phyloP scores from a whole-genome alignment of 371 early-diverging fungal species.

The Rhizopus sp. region DNA sequence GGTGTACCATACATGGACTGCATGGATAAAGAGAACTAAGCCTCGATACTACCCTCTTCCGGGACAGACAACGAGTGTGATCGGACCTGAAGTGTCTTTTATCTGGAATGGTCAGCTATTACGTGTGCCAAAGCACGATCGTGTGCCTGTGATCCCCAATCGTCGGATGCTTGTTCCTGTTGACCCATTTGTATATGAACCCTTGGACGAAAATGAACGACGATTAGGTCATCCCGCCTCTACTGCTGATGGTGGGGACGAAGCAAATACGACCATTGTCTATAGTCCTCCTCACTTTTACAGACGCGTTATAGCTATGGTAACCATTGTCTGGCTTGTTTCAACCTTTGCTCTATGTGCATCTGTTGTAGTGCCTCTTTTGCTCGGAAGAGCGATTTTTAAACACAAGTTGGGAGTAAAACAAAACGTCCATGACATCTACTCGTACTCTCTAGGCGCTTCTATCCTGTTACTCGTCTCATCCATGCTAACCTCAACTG shows the following conservation, averaged over 20 bases:
- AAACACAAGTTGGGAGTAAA: conserved; percentile 16
- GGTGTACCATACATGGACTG: conserved; percentile 17
- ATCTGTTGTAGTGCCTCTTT: conserved; percentile 42
- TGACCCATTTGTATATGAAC: conserved; percentile 6
- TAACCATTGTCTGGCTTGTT: conserved; percentile 58
- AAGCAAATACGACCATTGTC: conserved; percentile 54
- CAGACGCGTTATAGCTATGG: conserved; percentile 47
- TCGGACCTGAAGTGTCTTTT: conserved; percentile 55
- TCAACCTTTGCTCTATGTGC: conserved; percentile 38
- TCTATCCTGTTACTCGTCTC: conserved; percentile 15
- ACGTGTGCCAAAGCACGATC: conserved; percentile 62
- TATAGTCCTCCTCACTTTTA: conserved; percentile 71
- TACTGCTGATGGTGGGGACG: conserved; percentile 39
- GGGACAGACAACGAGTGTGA: conserved; percentile 50
- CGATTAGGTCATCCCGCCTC: conserved; percentile 59
- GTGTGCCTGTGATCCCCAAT: conserved; percentile 13
- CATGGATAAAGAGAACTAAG: conserved; percentile 10
- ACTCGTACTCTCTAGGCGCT: conserved; percentile 41
- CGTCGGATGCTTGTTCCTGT: conserved; percentile 26
- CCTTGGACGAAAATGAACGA: conserved; percentile 40
- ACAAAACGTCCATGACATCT: conserved; percentile 57
- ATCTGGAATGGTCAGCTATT: conserved; percentile 24
- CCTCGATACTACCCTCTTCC: conserved; percentile 22
- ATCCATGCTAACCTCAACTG: not conserved
- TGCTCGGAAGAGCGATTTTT: conserved; percentile 49